Percentiles rank a stretch among this genome's conserved stretches.
Evolutionary conservation across 257 asterid species (phyloP).

Genomic region (Ocimum tenuiflorum): DNA sequence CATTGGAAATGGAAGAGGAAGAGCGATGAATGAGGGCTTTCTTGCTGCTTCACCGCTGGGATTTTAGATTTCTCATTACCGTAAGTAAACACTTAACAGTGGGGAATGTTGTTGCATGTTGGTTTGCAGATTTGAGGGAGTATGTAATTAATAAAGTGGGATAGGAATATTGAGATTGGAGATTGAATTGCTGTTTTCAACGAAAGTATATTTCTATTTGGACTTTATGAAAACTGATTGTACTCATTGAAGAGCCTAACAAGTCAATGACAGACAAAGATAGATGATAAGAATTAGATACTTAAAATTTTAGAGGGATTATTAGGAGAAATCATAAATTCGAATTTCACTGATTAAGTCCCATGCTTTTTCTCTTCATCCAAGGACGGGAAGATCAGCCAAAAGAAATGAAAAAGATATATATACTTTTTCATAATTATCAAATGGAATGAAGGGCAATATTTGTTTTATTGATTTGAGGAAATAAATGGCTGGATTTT

Average conservation of each 20-base stretch:
- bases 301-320: too few species aligned
- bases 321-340: too few species aligned
- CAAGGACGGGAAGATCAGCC: not conserved
- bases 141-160: conserved; percentile 16
- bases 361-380: not conserved
- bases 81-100: too few species aligned
- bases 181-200: conserved; percentile 21
- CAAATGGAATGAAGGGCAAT: too few species aligned
- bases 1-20: conserved; percentile 46
- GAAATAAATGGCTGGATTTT: conserved; percentile 3
- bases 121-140: conserved; percentile 15
- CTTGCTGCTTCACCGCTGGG: conserved; percentile 9
- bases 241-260: conserved; percentile 15
- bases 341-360: too few species aligned
- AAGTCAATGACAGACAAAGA: conserved; percentile 24
- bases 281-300: not conserved
- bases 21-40: conserved; percentile 19
- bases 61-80: conserved; percentile 15
- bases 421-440: too few species aligned
- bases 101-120: conserved; percentile 1
- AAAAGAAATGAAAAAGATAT: too few species aligned
- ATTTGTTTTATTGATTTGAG: too few species aligned
- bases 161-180: conserved; percentile 16
- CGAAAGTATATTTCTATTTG: conserved; percentile 1
- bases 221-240: conserved; percentile 1